Evolutionary conservation across 805 yeast genomes (phyloP).

Genomic region (Cyberlindnera americana): DNA sequence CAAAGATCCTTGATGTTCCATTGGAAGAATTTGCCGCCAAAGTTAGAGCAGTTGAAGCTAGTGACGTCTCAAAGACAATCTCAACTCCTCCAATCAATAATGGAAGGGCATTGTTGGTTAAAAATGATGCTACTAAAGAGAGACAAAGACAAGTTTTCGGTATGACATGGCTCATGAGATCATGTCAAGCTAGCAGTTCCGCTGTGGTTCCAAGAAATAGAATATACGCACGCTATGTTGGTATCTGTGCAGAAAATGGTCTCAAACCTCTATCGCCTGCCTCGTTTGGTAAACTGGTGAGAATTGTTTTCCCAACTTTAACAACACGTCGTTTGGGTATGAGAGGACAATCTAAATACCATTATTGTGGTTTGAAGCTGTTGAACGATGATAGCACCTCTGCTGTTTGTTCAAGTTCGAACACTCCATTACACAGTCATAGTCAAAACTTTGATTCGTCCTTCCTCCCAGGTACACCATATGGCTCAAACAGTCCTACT

Average conservation of each 20-base stretch:
- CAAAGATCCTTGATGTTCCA: constrained; percentile 29
- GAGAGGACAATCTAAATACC: constrained; percentile 77
- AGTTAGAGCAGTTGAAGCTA: constrained; percentile 40
- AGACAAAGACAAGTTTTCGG: constrained; percentile 76
- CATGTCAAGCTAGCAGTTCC: constrained; percentile 48
- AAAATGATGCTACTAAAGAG: constrained; percentile 36
- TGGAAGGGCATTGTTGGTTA: constrained; percentile 21
- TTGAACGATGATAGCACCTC: constrained; percentile 32
- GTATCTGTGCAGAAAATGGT: constrained; percentile 49
- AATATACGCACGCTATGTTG: constrained; percentile 64
- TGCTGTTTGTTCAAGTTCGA: constrained; percentile 23
- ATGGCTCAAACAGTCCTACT: constrained; percentile 26
- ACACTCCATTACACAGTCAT: constrained; percentile 27
- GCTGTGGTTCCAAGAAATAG: constrained; percentile 62
- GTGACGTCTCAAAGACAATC: constrained; percentile 11
- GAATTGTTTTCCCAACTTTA: constrained; percentile 57
- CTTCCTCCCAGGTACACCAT: constrained; percentile 29
- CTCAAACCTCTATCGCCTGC: constrained; percentile 69
- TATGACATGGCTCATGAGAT: constrained; percentile 71
- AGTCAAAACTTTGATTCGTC: constrained; percentile 21
- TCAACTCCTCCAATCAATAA: constrained; percentile 28
- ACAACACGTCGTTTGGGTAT: constrained; percentile 73
- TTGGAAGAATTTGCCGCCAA: constrained; percentile 41
- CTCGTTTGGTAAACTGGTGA: constrained; percentile 69
- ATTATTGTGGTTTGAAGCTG: constrained; percentile 70